Percentiles rank a stretch among this genome's conserved stretches.
phyloP scores from a whole-genome alignment of 768 basidiomycete species.

The Pulveroboletus sp. region DNA sequence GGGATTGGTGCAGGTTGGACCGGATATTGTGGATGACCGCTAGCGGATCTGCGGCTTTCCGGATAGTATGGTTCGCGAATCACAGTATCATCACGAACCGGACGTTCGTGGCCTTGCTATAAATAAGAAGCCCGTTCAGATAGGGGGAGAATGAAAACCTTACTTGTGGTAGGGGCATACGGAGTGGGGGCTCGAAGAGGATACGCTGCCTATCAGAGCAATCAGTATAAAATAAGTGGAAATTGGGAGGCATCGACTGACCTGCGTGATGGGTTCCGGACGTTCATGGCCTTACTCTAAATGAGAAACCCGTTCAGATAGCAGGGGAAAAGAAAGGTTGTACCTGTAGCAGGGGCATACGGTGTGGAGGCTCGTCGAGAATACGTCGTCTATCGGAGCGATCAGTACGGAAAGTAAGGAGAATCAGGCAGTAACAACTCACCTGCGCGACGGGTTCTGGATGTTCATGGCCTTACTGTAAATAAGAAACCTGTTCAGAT shows the following conservation, averaged over 20 bases:
- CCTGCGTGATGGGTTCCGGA: no score
- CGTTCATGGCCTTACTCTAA: no score
- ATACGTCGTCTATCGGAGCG: conserved; percentile 26
- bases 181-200: conserved; percentile 33
- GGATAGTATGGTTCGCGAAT: conserved; percentile 47
- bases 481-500: no score
- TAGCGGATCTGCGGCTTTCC: conserved; percentile 18
- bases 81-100: conserved; percentile 54
- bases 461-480: no score
- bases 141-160: conserved; percentile 4
- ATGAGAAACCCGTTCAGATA: no score
- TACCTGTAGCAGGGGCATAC: no score
- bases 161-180: conserved; percentile 44
- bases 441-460: conserved; percentile 39
- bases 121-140: not conserved
- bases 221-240: no score
- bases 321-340: no score
- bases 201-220: no score
- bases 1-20: conserved; percentile 18
- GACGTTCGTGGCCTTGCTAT: not conserved
- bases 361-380: conserved; percentile 27
- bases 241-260: no score
- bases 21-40: conserved; percentile 17
- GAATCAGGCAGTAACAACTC: conserved; percentile 10
- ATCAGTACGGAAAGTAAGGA: conserved; percentile 3